Evolutionary conservation across 179 eudicot species (phyloP), one percentile per base, ranked within the genome.

Genomic region (Corrigiola litoralis): DNA sequence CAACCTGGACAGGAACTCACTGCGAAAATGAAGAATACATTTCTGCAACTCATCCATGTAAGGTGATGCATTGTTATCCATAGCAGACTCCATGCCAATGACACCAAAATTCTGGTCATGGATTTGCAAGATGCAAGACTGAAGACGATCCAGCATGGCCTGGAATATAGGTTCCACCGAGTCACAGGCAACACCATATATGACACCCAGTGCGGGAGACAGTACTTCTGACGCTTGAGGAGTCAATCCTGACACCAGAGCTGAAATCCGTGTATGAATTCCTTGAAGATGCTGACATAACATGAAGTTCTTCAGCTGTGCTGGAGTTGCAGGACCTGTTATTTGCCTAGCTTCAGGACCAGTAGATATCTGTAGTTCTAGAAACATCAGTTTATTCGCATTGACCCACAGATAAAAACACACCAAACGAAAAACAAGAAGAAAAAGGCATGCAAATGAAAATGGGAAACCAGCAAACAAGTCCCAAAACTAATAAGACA

Each of bases 291-390:
- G 95, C 72, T 92, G 96, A 46, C 95, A 89, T 32, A 92, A 56
- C 61, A 82, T 75, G 54, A 92, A 89, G 78, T 92, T 92, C 77
- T 89, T 92, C 46, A 85, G 68, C 68, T 92, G 98, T 36, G 92
- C 80, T 68, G 85, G 77, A 74, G 96, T 89, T 70, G 95, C 96
- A 31, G 98, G 83, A 62, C 90, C 95, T 0, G 82, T 69, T 72
- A 89, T 77, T 69, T 92, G 98, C 51, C 96, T 88, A 47, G 98
- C 98, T 79, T 92, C 98, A 38, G 92, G 96, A 11, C 98, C 96
- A 0, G 98, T 79, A 18, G 95, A 85, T 75, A 89, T 92, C 98
- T 92, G 87, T 74, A 60, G 67, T 66, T 63, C 59, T 49, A 70
- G 41, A 65, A 28, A 17, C 18, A 1, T 27, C 16, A 58, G 5